Base-by-base conservation (phyloP, 176 grass and related monocot species). In the Hyparrhenia diplandra region DNA sequence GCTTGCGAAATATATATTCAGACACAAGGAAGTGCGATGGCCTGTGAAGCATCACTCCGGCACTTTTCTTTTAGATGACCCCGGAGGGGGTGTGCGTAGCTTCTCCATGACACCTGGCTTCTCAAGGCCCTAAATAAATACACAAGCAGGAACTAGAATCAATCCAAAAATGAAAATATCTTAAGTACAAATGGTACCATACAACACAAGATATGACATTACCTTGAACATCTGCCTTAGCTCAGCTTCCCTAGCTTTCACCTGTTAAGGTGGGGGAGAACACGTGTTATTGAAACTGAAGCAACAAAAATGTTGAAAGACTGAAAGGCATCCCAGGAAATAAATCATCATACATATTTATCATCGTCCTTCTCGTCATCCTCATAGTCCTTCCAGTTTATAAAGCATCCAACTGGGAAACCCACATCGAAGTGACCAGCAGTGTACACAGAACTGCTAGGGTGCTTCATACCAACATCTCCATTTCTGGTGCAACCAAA, bases 391-490 rank as follows among this genome's bases (percentile, higher is more conserved):
- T 24, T 57, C 23, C 17, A 52, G 18, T 28, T 0, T 30, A 18
- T 18, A 4, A 2, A n/a, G 11, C 2, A 28, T 4, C 60, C 43
- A 27, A 12, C 40, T 40, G 12, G 60, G 10, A 11, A 39, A 39
- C 6, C 3, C 3, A 13, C 23, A 30, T 83, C 17, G 43, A 67
- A 54, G 61, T 67, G 81, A 55, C 81, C 81, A 75, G 59, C 71
- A 55, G 20, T 4, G 24, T 13, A 75, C 21, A 7, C 24, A 55
- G 45, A 42, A 8, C 1, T 52, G 45, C 29, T 47, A 39, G 43
- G 81, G 24, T 83, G 71, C 45, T 75, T 83, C 71, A 83, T 75
- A 52, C 29, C 60, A 75, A 13, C 60, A 13, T 25, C 13, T 74
- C 60, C 81, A 40, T 16, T 0, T 13, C 13, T 67, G 21, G 16